A percentile compares a stretch with the other conserved stretches of the same genome.
Conservation (phyloP, 805 yeast genomes). For the Saturnispora saitoi region DNA sequence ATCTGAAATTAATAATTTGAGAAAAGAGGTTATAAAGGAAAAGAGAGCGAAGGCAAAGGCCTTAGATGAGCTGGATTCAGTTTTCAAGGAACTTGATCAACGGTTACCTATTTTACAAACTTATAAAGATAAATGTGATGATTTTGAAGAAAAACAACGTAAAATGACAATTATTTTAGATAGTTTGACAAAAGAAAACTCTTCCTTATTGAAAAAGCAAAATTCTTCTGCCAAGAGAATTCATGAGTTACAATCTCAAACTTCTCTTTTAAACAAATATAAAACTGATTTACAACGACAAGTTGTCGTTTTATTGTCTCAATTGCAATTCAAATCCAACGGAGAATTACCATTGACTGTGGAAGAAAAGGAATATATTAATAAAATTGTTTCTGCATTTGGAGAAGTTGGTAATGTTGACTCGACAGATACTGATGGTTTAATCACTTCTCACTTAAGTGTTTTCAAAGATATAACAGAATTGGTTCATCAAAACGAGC, state of each 20-base stretch:
- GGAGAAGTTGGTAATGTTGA: constrained; percentile 18
- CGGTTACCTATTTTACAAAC: constrained; percentile 70
- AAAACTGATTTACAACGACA: constrained; percentile 74
- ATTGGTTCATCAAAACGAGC: constrained; percentile 65
- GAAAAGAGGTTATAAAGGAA: constrained; percentile 60
- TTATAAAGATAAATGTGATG: constrained; percentile 49
- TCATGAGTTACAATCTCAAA: constrained; percentile 39
- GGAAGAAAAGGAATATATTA: constrained; percentile 58
- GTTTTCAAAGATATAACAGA: constrained; percentile 60
- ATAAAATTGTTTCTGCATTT: constrained; percentile 36
- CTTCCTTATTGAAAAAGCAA: constrained; percentile 14
- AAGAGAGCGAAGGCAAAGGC: constrained; percentile 61
- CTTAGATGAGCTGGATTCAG: constrained; percentile 59
- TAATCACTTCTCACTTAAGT: constrained; percentile 68
- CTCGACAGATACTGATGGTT: constrained; percentile 55
- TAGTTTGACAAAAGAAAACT: constrained; percentile 38
- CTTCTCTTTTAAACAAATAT: constrained; percentile 43
- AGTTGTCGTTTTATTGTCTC: constrained; percentile 64
- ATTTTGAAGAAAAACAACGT: constrained; percentile 47
- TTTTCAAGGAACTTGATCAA: constrained; percentile 67
- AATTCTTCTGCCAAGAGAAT: constrained; percentile 23
- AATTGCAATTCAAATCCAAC: constrained; percentile 48
- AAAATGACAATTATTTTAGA: constrained; percentile 51
- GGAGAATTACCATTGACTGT: constrained; percentile 53
- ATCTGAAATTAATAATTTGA: constrained; percentile 54